These are phyloP conservation scores for Clonostachys solani DNA, from an alignment of 2,329 filamentous ascomycete genomes.

Conservation along the genomic window DNA sequence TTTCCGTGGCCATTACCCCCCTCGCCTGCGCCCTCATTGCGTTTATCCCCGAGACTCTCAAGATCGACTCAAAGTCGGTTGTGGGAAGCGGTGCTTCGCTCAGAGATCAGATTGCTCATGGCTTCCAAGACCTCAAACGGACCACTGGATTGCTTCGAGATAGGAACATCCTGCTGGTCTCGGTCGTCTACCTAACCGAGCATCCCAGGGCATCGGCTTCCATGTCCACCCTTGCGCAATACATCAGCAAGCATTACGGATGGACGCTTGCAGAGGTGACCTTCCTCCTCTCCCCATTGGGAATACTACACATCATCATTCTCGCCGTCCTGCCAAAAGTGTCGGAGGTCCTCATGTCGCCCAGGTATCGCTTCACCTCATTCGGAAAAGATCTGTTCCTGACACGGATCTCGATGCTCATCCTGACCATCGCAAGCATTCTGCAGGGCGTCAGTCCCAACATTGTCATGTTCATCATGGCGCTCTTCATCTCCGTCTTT, in stretches of 20 bases:
- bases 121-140: conserved; percentile 20
- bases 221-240: conserved; percentile 29
- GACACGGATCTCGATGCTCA: conserved; percentile 21
- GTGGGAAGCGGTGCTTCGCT: conserved; percentile 5
- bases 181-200: conserved; percentile 31
- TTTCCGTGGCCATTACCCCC: conserved; percentile 22
- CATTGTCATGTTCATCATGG: conserved; percentile 25
- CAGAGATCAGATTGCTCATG: conserved; percentile 18
- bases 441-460: conserved; percentile 26
- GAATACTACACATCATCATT: conserved; percentile 29
- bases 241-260: conserved; percentile 36
- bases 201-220: conserved; percentile 27
- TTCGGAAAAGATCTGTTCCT: conserved; percentile 32
- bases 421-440: conserved; percentile 23
- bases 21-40: conserved; percentile 21
- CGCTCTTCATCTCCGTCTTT: conserved; percentile 28
- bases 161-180: conserved; percentile 26
- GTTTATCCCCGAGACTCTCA: conserved; percentile 34
- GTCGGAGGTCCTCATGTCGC: conserved; percentile 21
- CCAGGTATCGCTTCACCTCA: conserved; percentile 22
- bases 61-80: conserved; percentile 6
- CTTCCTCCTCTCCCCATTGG: conserved; percentile 32
- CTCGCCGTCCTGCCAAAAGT: conserved; percentile 28
- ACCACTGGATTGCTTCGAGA: conserved; percentile 28
- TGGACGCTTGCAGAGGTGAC: conserved; percentile 36